These are phyloP conservation scores for Exserohilum turcica DNA, from an alignment of 2,329 filamentous ascomycete genomes.

Conservation along the genomic window DNA sequence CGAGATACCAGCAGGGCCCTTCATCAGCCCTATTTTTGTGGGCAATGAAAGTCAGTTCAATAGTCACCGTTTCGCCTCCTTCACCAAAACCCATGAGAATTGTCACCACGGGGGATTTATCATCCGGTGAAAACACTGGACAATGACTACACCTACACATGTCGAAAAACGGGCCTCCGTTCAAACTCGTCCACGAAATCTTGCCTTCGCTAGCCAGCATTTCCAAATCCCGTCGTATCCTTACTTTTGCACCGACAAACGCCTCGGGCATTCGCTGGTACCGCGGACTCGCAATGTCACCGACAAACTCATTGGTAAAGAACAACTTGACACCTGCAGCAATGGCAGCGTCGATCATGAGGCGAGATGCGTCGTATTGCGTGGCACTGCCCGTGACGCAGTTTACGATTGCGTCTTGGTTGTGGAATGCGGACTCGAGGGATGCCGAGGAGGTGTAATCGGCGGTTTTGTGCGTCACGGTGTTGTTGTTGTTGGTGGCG, in stretches of 20 bases:
- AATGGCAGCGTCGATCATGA: conserved; percentile 44
- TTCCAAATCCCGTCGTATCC: conserved; percentile 33
- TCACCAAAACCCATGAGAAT: too few species aligned
- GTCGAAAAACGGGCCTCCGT: conserved; percentile 46
- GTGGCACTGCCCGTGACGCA: conserved; percentile 53
- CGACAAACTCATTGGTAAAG: conserved; percentile 45
- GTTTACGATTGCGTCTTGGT: conserved; percentile 61
- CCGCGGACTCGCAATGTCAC: conserved; percentile 31
- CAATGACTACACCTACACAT: conserved; percentile 36
- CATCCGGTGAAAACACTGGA: not conserved
- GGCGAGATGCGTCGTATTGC: conserved; percentile 52
- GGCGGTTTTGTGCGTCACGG: conserved; percentile 25
- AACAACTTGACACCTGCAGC: conserved; percentile 41
- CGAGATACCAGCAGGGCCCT: conserved; percentile 45
- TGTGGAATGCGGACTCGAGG: conserved; percentile 52
- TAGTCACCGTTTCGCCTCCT: too few species aligned
- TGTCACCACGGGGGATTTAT: too few species aligned
- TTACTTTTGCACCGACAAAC: conserved; percentile 34
- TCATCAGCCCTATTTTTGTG: conserved; percentile 40
- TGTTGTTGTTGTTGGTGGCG: conserved; percentile 2
- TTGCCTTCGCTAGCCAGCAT: conserved; percentile 27
- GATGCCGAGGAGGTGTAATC: conserved; percentile 36
- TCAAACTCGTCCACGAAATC: conserved; percentile 41
- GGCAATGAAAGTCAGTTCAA: too few species aligned
- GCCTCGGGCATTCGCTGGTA: conserved; percentile 35